Evolutionary conservation across 768 basidiomycete species (phyloP).

Genomic region (Dacryopinax primogenitus): DNA sequence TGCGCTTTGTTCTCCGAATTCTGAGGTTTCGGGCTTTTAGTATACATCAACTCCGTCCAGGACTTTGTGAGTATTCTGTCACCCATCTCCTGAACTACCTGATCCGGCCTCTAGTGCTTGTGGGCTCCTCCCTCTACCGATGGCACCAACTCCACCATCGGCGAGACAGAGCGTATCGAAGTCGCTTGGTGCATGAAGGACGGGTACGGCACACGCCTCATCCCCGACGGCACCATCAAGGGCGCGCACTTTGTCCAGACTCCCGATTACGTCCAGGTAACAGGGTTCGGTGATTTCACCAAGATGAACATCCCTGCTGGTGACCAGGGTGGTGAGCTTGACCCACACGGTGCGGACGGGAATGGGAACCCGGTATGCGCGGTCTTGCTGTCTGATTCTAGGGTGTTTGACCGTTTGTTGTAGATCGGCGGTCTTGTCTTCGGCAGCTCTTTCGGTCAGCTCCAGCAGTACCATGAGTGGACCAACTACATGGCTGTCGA

Average conservation of each 20-base stretch:
- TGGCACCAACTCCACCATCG: constrained; percentile 38
- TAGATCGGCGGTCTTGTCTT: constrained; percentile 35
- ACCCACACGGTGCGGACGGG: constrained; percentile 33
- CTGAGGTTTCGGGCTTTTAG: constrained; percentile 5
- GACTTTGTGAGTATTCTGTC: constrained; percentile 13
- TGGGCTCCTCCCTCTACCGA: constrained; percentile 14
- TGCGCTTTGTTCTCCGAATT: neutral
- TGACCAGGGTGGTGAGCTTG: constrained; percentile 35
- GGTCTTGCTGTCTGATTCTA: too few species aligned
- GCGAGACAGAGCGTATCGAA: constrained; percentile 40
- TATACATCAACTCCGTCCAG: constrained; percentile 19
- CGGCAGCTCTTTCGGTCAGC: constrained; percentile 29
- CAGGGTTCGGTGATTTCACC: constrained; percentile 33
- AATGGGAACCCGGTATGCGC: constrained; percentile 24
- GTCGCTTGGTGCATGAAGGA: constrained; percentile 66
- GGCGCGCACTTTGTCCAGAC: constrained; percentile 36
- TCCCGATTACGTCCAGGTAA: constrained; percentile 33
- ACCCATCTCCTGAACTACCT: neutral
- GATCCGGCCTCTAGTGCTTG: constrained; percentile 12
- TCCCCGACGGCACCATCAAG: constrained; percentile 32
- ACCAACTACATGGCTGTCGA: constrained; percentile 33
- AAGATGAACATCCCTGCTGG: constrained; percentile 29
- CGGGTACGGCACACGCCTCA: constrained; percentile 32
- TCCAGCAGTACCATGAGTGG: constrained; percentile 35
- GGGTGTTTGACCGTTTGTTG: too few species aligned